These are phyloP conservation scores for Trichoderma sp. DNA, from an alignment of 2,329 filamentous ascomycete species.

Conservation along the genomic window DNA sequence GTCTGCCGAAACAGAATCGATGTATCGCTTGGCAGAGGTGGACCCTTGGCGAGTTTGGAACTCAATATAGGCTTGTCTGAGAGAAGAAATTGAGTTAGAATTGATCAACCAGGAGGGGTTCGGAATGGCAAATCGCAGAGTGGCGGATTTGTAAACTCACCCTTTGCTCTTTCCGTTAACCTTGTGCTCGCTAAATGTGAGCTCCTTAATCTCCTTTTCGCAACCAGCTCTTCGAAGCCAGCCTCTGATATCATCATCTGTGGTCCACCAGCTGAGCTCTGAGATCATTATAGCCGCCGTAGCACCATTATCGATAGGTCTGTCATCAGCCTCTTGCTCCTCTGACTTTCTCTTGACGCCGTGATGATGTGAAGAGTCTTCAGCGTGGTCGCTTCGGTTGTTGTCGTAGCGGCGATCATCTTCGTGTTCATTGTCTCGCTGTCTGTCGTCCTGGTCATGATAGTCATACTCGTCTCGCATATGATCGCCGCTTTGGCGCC, in stretches of 20 bases:
- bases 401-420: conserved; percentile 40
- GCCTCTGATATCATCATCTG: conserved; percentile 89
- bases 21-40: conserved; percentile 79
- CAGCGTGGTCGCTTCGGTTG: conserved; percentile 32
- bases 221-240: conserved; percentile 80
- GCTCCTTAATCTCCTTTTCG: conserved; percentile 84
- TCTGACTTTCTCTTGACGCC: conserved; percentile 65
- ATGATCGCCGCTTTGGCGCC: conserved; percentile 37
- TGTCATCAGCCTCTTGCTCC: conserved; percentile 51
- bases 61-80: conserved; percentile 78
- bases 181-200: conserved; percentile 98
- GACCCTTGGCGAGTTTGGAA: conserved; percentile 83
- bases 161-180: conserved; percentile 99
- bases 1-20: conserved; percentile 66
- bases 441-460: conserved; percentile 31
- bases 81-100: conserved; percentile 26
- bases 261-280: conserved; percentile 95
- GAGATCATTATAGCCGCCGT: conserved; percentile 80
- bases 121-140: not conserved
- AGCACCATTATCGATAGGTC: conserved; percentile 62
- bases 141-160: conserved; percentile 53
- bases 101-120: not conserved
- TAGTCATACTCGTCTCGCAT: conserved; percentile 40
- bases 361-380: conserved; percentile 41
- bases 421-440: conserved; percentile 43